These are phyloP conservation scores for Solidago caesia DNA, from an alignment of 129 eudicot genomes.

Conservation along the genomic window DNA sequence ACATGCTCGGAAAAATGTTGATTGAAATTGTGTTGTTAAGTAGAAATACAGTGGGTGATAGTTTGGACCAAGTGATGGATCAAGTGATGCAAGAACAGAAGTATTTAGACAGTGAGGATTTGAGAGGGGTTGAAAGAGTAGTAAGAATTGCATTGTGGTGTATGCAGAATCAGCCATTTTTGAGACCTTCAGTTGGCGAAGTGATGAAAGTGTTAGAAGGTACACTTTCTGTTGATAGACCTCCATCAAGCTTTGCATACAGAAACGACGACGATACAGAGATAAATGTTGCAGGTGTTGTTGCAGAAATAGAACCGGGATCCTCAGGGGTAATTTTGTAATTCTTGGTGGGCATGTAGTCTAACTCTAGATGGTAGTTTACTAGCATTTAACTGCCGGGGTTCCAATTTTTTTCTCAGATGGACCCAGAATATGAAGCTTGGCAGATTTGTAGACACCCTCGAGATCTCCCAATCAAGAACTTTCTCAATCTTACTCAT, in stretches of 20 bases:
- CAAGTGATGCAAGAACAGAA: constrained; percentile 33
- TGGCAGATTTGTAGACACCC: not conserved
- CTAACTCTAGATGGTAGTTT: constrained; percentile 37
- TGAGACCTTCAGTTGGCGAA: constrained; percentile 77
- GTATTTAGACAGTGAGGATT: constrained; percentile 36
- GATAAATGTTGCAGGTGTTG: constrained; percentile 15
- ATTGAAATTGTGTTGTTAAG: constrained; percentile 54
- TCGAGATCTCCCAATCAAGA: constrained; percentile 12
- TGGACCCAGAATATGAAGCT: constrained; percentile 19
- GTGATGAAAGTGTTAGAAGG: constrained; percentile 80
- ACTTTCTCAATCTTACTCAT: not conserved
- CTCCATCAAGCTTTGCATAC: constrained; percentile 46
- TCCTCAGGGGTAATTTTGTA: constrained; percentile 30
- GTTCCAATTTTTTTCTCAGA: constrained; percentile 23
- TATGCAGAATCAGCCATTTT: constrained; percentile 68
- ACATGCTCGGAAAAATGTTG: constrained; percentile 61
- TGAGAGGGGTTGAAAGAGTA: constrained; percentile 53
- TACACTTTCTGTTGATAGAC: constrained; percentile 67
- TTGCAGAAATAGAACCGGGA: constrained; percentile 41
- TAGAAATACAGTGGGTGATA: constrained; percentile 33
- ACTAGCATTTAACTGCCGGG: constrained; percentile 22
- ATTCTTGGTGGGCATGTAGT: constrained; percentile 13
- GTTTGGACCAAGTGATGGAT: constrained; percentile 41
- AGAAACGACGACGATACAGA: constrained; percentile 25
- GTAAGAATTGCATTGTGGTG: constrained; percentile 77